These are phyloP conservation scores for Huntiella moniliformis DNA, from an alignment of 2,329 filamentous ascomycete species.

Conservation along the genomic window DNA sequence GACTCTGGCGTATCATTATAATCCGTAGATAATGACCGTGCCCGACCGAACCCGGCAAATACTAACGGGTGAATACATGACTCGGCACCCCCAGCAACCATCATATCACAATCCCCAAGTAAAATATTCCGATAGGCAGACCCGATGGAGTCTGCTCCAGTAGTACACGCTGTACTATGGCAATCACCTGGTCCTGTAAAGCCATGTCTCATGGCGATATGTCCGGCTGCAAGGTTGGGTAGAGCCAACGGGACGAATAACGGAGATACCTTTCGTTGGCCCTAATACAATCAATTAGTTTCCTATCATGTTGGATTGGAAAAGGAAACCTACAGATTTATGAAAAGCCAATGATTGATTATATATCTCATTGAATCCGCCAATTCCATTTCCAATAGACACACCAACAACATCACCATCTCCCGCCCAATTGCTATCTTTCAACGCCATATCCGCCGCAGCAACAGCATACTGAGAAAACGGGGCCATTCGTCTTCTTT, in stretches of 20 bases:
- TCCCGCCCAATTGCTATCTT: slow-evolving; percentile 61
- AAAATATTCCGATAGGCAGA: slow-evolving; percentile 85
- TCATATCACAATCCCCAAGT: slow-evolving; percentile 81
- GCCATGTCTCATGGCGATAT: slow-evolving; percentile 82
- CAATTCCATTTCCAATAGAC: slow-evolving; percentile 87
- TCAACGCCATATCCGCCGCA: slow-evolving; percentile 67
- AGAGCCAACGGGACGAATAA: slow-evolving; percentile 83
- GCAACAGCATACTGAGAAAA: slow-evolving; percentile 87
- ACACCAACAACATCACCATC: slow-evolving; percentile 55
- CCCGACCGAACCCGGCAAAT: slow-evolving; percentile 76
- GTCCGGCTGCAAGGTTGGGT: slow-evolving; percentile 87
- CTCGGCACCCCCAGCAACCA: slow-evolving; percentile 90
- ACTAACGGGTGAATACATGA: slow-evolving; percentile 90
- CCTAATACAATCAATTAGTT: slow-evolving; percentile 29
- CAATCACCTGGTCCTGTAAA: slow-evolving; percentile 85
- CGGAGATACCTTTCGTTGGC: slow-evolving; percentile 83
- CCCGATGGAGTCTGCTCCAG: slow-evolving; percentile 82
- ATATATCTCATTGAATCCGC: slow-evolving; percentile 82
- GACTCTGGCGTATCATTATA: slow-evolving; percentile 54
- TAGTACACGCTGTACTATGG: slow-evolving; percentile 87
- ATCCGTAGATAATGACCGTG: slow-evolving; percentile 64
- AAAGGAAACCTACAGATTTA: slow-evolving; percentile 36
- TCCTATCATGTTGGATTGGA: not conserved
- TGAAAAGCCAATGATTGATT: slow-evolving; percentile 61
- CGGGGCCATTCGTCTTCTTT: slow-evolving; percentile 63